Conservation (phyloP, 345 rosid species). For the Sonneratia caseolaris region DNA sequence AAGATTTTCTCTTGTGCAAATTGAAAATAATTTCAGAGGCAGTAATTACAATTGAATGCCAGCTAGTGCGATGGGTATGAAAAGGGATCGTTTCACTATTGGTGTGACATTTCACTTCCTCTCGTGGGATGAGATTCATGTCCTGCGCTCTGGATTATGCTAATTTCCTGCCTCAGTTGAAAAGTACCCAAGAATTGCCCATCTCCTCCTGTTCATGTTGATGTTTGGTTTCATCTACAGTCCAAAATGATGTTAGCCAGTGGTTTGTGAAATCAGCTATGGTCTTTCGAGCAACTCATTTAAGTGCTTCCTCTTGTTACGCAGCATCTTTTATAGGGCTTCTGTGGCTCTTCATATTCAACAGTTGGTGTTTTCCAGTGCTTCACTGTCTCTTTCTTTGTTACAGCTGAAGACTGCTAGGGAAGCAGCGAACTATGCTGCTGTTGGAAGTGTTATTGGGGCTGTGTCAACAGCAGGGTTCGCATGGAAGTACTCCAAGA, state of each 20-base stretch:
- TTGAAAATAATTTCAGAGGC: too few relatives aligned
- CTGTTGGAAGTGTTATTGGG: constrained; percentile 55
- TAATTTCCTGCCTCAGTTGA: too few relatives aligned
- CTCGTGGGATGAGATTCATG: neutral
- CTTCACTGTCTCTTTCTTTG: neutral
- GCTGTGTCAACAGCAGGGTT: constrained; percentile 71
- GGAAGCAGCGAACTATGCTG: constrained; percentile 51
- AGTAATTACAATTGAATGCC: neutral
- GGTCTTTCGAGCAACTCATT: neutral
- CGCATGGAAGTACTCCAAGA: constrained; percentile 86
- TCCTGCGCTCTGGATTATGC: neutral
- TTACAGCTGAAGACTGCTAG: constrained; percentile 77
- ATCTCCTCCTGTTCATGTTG: neutral
- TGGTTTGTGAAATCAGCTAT: neutral
- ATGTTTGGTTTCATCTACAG: too few relatives aligned
- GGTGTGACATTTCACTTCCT: neutral
- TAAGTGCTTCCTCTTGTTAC: neutral
- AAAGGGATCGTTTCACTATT: neutral
- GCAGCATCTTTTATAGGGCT: too few relatives aligned
- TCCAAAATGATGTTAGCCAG: neutral
- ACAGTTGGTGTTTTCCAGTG: neutral
- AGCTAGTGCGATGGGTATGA: neutral
- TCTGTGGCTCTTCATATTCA: neutral
- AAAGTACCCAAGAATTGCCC: too few relatives aligned
- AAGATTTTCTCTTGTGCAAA: too few relatives aligned